Evolutionary conservation across 2,329 filamentous ascomycete genomes (phyloP).

Genomic region (Claviceps africana): DNA sequence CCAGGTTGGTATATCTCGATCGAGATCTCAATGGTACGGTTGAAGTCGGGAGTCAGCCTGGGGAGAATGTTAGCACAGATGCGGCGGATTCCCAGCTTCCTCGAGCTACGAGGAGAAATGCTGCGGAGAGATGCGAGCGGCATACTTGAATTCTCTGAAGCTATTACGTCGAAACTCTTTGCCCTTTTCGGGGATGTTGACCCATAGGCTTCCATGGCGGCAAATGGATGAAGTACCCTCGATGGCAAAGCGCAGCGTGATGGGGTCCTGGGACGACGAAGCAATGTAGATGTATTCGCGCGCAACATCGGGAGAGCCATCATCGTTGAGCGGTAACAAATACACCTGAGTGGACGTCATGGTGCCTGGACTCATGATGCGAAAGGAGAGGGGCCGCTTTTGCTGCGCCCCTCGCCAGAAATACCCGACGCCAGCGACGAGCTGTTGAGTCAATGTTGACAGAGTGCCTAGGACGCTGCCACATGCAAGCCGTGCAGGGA

Average conservation of each 20-base stretch:
- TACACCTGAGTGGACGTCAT: slow-evolving; percentile 64
- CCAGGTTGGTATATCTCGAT: slow-evolving; percentile 72
- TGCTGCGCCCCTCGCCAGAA: slow-evolving; percentile 8
- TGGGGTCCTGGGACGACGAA: slow-evolving; percentile 55
- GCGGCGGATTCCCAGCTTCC: not conserved
- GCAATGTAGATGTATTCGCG: slow-evolving; percentile 88
- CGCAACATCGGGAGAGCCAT: slow-evolving; percentile 78
- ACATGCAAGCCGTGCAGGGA: not conserved
- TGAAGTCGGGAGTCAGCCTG: slow-evolving; percentile 85
- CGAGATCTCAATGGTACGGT: slow-evolving; percentile 78
- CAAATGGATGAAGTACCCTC: slow-evolving; percentile 94
- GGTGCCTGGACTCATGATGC: slow-evolving; percentile 43
- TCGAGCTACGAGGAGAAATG: not conserved
- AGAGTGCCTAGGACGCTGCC: not conserved
- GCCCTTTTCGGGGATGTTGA: slow-evolving; percentile 76
- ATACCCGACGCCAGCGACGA: slow-evolving; percentile 1
- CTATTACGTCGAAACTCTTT: slow-evolving; percentile 60
- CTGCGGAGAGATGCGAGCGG: slow-evolving; percentile 4
- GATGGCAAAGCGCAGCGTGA: slow-evolving; percentile 76
- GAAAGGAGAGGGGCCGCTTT: slow-evolving; percentile 13
- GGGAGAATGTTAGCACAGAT: not conserved
- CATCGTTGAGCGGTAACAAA: slow-evolving; percentile 78
- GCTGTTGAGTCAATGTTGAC: not conserved
- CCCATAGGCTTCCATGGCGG: slow-evolving; percentile 85
- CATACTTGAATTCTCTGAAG: slow-evolving; percentile 84